These are phyloP conservation scores for Russula emetica DNA, from an alignment of 768 basidiomycete genomes.

Conservation along the genomic window DNA sequence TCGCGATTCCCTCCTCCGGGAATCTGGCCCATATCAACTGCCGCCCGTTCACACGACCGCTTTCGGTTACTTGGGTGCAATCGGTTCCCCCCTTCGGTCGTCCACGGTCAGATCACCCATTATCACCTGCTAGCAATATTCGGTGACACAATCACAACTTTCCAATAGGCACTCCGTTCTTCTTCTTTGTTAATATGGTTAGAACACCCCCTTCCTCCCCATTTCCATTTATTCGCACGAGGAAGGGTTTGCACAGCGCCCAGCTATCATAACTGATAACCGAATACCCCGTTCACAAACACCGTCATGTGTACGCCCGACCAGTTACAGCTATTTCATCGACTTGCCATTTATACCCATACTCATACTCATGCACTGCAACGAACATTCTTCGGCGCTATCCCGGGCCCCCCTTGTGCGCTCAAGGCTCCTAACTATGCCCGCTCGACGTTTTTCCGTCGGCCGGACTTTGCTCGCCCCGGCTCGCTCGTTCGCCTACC, in stretches of 20 bases:
- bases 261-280: neutral
- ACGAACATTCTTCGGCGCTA: conserved; percentile 24
- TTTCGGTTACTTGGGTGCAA: conserved; percentile 21
- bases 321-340: conserved; percentile 4
- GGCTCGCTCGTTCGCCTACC: conserved; percentile 6
- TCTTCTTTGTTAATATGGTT: neutral
- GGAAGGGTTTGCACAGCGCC: neutral
- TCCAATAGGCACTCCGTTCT: conserved; percentile 6
- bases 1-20: neutral
- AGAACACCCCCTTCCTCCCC: neutral
- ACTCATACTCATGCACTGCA: neutral
- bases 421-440: neutral
- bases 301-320: conserved; percentile 21
- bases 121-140: conserved; percentile 18
- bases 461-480: conserved; percentile 25
- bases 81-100: neutral
- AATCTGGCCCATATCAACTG: neutral
- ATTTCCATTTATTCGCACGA: neutral
- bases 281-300: conserved; percentile 7
- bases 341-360: conserved; percentile 17
- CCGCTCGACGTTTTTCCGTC: conserved; percentile 17
- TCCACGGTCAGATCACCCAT: neutral
- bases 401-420: conserved; percentile 1
- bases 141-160: neutral
- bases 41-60: conserved; percentile 26